phyloP scores from a whole-genome alignment of 257 asterid genomes.

The Linderniella brevidens region DNA sequence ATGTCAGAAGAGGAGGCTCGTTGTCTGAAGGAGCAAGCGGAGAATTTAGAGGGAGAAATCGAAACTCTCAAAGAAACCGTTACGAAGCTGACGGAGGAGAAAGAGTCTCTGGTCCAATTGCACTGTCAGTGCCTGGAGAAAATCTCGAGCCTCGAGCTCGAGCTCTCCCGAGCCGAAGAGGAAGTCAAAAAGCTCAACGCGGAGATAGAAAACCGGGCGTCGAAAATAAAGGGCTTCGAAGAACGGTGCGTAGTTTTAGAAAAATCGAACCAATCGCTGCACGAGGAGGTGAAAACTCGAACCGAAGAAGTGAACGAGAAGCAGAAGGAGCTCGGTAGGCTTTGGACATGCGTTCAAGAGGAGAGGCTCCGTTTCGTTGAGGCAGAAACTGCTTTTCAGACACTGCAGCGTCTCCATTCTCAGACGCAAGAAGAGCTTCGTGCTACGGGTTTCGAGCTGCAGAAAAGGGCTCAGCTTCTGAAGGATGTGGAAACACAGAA shows the following conservation, averaged over 20 bases:
- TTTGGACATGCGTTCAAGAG: slow-evolving; percentile 83
- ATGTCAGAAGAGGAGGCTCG: slow-evolving; percentile 48
- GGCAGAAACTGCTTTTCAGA: slow-evolving; percentile 93
- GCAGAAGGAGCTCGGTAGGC: slow-evolving; percentile 69
- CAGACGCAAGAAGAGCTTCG: slow-evolving; percentile 82
- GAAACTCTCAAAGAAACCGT: slow-evolving; percentile 44
- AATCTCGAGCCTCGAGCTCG: slow-evolving; percentile 42
- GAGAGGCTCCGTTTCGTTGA: slow-evolving; percentile 81
- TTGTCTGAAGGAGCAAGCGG: slow-evolving; percentile 50
- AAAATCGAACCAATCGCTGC: slow-evolving; percentile 62
- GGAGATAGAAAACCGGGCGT: slow-evolving; percentile 44
- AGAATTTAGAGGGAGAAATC: slow-evolving; percentile 61
- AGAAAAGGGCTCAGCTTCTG: slow-evolving; percentile 46
- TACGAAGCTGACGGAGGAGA: slow-evolving; percentile 47
- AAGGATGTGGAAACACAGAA: slow-evolving; percentile 37
- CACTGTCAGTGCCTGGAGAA: slow-evolving; percentile 50
- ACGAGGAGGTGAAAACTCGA: slow-evolving; percentile 61
- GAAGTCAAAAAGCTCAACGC: slow-evolving; percentile 46
- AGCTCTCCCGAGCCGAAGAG: slow-evolving; percentile 40
- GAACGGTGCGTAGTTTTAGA: slow-evolving; percentile 55
- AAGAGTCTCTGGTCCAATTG: slow-evolving; percentile 47
- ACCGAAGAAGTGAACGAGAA: slow-evolving; percentile 79
- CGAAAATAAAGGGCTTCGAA: slow-evolving; percentile 65
- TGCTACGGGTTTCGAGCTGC: slow-evolving; percentile 53
- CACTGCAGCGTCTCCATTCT: slow-evolving; percentile 84